Evolutionary conservation across 805 yeast genomes (phyloP).

Genomic region (Lachancea nothofagi): DNA sequence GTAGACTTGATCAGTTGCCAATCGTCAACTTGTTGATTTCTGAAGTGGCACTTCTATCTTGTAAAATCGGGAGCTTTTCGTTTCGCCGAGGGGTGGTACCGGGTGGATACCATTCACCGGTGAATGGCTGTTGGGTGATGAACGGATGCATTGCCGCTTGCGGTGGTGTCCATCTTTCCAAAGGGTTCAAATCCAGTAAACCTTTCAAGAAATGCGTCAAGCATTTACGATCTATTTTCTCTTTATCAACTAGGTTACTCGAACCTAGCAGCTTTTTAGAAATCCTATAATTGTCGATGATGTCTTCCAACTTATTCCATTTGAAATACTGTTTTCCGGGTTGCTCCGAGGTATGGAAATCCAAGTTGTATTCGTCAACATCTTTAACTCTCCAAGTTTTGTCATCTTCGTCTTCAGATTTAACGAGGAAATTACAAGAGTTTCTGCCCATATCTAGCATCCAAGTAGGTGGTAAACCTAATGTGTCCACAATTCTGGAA

Average conservation of each 20-base stretch:
- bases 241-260: slow-evolving; percentile 50
- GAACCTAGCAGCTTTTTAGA: slow-evolving; percentile 47
- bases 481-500: slow-evolving; percentile 69
- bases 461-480: slow-evolving; percentile 89
- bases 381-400: slow-evolving; percentile 39
- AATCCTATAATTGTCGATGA: slow-evolving; percentile 68
- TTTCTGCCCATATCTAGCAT: slow-evolving; percentile 95
- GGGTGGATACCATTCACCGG: slow-evolving; percentile 52
- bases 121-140: slow-evolving; percentile 55
- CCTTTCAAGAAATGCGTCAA: slow-evolving; percentile 76
- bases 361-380: slow-evolving; percentile 44
- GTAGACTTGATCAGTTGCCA: slow-evolving; percentile 14
- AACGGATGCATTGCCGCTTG: slow-evolving; percentile 93
- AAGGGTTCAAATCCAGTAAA: slow-evolving; percentile 76
- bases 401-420: slow-evolving; percentile 17
- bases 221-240: slow-evolving; percentile 63
- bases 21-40: slow-evolving; percentile 20
- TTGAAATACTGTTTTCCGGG: slow-evolving; percentile 84
- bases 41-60: slow-evolving; percentile 14
- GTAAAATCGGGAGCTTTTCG: slow-evolving; percentile 13
- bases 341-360: slow-evolving; percentile 44
- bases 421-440: slow-evolving; percentile 51
- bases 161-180: slow-evolving; percentile 95
- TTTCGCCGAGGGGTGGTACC: slow-evolving; percentile 21
- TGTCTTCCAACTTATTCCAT: slow-evolving; percentile 58